phyloP scores from a whole-genome alignment of 176 grass and related monocot species.

The Bonia amplexicaulis region DNA sequence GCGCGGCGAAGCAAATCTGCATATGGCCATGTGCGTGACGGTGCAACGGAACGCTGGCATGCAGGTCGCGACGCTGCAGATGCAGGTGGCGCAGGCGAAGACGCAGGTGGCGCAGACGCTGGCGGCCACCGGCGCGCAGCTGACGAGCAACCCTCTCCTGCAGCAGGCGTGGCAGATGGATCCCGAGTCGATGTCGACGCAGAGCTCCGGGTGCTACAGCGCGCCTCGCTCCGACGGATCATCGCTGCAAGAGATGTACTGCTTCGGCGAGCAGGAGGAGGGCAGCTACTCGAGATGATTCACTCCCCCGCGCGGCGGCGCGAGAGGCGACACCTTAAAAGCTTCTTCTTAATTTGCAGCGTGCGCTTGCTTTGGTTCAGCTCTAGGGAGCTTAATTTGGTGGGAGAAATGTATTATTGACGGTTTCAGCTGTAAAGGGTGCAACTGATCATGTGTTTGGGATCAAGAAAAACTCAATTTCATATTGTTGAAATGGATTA shows the following conservation, averaged over 20 bases:
- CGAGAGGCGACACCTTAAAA: not conserved
- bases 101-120: slow-evolving; percentile 30
- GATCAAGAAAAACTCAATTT: not conserved
- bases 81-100: slow-evolving; percentile 46
- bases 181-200: slow-evolving; percentile 48
- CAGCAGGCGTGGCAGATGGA: slow-evolving; percentile 37
- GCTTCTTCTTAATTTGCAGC: not conserved
- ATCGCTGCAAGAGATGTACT: slow-evolving; percentile 44
- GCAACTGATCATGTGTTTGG: not conserved
- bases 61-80: slow-evolving; percentile 36
- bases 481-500: not conserved
- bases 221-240: slow-evolving; percentile 34
- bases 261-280: slow-evolving; percentile 57
- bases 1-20: no score
- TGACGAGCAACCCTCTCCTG: not conserved
- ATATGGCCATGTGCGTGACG: not conserved
- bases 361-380: not conserved
- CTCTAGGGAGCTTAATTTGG: not conserved
- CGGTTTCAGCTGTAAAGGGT: slow-evolving; percentile 4
- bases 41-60: not conserved
- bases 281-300: slow-evolving; percentile 38
- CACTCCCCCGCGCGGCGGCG: no score
- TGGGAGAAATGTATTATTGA: not conserved
- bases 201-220: slow-evolving; percentile 58
- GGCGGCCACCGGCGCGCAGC: not conserved